Evolutionary conservation across 208 protist species (phyloP), one percentile per base, ranked within the genome.

Genomic region (Phytomonas sp.): DNA sequence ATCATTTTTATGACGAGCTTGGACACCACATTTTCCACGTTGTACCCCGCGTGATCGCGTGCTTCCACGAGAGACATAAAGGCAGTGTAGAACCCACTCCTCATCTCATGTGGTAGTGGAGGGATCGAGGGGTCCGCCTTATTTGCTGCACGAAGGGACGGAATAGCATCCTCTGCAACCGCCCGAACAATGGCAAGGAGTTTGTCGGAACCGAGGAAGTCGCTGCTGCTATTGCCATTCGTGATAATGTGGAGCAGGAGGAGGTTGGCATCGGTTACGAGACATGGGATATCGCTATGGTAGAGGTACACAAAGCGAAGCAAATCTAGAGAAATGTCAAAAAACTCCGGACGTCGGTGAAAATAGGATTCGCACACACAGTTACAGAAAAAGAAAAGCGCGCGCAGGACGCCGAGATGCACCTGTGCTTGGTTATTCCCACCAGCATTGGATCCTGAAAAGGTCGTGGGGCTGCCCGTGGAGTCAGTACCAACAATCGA

Each of bases 301-400:
- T 93, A 77, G 60, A 91, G 72, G 68, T 84, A 92, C 20, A 92
- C 82, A 70, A 85, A 95, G 60, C 78, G 82, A 11, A 95, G 72
- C 62, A 95, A 76, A 65, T 79, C 78, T 8, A 87, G 75, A 20
- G 81, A 81, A 51, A 95, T 91, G 15, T 91, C 82, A 72, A 86
- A 89, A 60, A 95, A 89, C 53, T 82, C 77, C 30, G 71, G 62
- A 53, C 65, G 74, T 1, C 75, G 72, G 5, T 78, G 73, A 37
- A 81, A 71, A 31, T 86, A 74, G 15, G 83, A 87, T 28, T 89
- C 85, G 70, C 85, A 93, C 33, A 91, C 75, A 74, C 85, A 91
- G 46, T 68, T 72, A 73, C 90, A 89, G 66, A 92, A 93, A 69
- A 93, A 95, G 71, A 95, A 95, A 63, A 95, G 82, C 0, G 90